Base-by-base conservation (phyloP, 352 stramenopile species). In the Pythium volutum region DNA sequence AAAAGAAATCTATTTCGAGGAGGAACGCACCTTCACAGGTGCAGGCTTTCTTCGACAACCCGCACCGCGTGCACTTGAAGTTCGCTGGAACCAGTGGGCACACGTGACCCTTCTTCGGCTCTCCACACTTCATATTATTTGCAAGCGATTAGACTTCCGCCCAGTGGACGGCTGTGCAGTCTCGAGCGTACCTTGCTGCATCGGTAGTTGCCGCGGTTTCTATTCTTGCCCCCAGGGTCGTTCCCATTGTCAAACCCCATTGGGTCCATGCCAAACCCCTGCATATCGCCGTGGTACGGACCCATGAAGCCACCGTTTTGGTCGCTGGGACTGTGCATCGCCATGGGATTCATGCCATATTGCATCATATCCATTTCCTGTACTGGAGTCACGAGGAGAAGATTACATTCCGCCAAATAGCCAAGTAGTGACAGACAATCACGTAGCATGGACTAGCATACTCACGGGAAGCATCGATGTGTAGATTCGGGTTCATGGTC, bases 31-130 rank as follows among this genome's bases (percentile, higher is more conserved):
- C 79, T 51, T 71, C 70, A 53, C 85, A 94, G 1, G 74, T 79
- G 50, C 85, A 94, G 1, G 81, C 77, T 42, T 90, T 91, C 66
- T 92, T 94, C 11, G 79, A 68, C 14, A 89, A 61, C 7, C 85
- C 83, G 26, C 85, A 94, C 34, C 84, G 79, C 38, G 67, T 74
- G 58, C 84, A 94, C 60, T 94, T 94, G 62, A 86, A 94, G 59
- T 92, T 92, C 3, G 82, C 78, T 16, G 83, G 83, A 49, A 92
- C 81, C 22, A 92, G 71, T 7, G 85, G 83, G 68, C 85, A 94
- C 51, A 94, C 85, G 52, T 94, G 85, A 10, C 85, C 85, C 59
- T 92, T 94, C 74, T 94, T 94, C 3, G 85, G 85, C 58, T 93
- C 85, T 26, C 85, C 85, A 67, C 85, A 94, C 79, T 91, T 16